Conservation (phyloP, 805 yeast species). For the Zygosaccharomyces rouxii region DNA sequence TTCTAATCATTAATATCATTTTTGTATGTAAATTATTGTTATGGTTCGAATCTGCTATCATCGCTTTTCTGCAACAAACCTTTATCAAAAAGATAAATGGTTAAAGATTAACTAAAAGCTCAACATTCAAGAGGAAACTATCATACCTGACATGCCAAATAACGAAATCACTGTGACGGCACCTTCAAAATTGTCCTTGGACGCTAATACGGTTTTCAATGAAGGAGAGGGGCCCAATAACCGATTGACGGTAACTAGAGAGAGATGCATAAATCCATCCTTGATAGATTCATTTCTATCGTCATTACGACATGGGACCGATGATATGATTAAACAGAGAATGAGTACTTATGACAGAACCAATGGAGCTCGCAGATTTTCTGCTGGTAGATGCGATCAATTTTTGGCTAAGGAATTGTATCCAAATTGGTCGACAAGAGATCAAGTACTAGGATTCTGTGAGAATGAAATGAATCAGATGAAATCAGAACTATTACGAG, state of each 20-base stretch:
- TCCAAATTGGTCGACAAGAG: constrained; percentile 46
- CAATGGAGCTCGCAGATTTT: constrained; percentile 11
- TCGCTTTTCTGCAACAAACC: too few relatives aligned
- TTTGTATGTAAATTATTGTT: neutral
- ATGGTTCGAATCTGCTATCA: too few relatives aligned
- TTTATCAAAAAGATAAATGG: neutral
- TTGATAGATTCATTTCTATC: constrained; percentile 31
- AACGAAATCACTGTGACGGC: constrained; percentile 9
- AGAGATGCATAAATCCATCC: constrained; percentile 30
- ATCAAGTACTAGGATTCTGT: constrained; percentile 42
- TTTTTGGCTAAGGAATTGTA: constrained; percentile 38
- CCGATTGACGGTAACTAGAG: constrained; percentile 25
- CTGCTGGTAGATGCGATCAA: constrained; percentile 32
- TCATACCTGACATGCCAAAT: neutral
- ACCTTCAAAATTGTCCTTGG: constrained; percentile 13
- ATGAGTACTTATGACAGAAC: constrained; percentile 39
- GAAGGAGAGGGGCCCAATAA: constrained; percentile 12
- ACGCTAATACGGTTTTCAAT: constrained; percentile 19
- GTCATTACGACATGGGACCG: constrained; percentile 35
- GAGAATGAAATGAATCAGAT: constrained; percentile 30
- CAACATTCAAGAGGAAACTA: neutral
- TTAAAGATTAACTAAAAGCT: neutral
- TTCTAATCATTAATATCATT: neutral
- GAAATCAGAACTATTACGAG: constrained; percentile 31
- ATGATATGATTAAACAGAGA: constrained; percentile 44